These are phyloP conservation scores for Pichia thaimueangensis DNA, from an alignment of 805 yeast genomes.

Conservation along the genomic window DNA sequence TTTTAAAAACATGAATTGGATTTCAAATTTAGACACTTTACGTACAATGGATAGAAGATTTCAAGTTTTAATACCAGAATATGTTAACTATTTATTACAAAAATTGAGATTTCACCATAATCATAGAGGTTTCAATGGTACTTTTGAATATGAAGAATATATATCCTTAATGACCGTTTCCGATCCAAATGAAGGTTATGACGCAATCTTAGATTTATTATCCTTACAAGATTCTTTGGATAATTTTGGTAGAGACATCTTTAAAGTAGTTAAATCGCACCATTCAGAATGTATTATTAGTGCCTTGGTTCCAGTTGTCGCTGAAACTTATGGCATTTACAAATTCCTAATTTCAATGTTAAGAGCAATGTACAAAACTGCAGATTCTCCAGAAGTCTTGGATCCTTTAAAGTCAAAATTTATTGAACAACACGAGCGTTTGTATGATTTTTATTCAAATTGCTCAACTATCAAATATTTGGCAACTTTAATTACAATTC, in stretches of 20 bases:
- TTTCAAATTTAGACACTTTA: conserved; percentile 62
- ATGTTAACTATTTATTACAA: conserved; percentile 59
- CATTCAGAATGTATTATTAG: conserved; percentile 71
- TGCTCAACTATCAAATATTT: conserved; percentile 79
- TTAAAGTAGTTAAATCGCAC: conserved; percentile 52
- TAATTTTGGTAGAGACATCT: conserved; percentile 67
- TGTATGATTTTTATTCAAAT: conserved; percentile 83
- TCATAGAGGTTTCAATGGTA: conserved; percentile 89
- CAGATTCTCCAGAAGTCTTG: conserved; percentile 69
- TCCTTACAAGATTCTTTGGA: conserved; percentile 78
- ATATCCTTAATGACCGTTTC: conserved; percentile 79
- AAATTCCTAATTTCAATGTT: conserved; percentile 86
- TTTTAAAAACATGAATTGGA: conserved; percentile 69
- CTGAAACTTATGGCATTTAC: conserved; percentile 90
- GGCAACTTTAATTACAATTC: conserved; percentile 74
- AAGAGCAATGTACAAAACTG: conserved; percentile 73
- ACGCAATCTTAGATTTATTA: conserved; percentile 80
- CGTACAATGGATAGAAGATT: conserved; percentile 46
- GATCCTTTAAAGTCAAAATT: conserved; percentile 69
- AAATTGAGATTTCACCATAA: conserved; percentile 78
- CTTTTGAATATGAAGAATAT: conserved; percentile 93
- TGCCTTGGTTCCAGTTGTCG: conserved; percentile 82
- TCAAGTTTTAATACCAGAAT: conserved; percentile 69
- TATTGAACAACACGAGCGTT: conserved; percentile 57
- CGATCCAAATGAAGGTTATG: conserved; percentile 95